phyloP scores from a whole-genome alignment of 306 rosid species.

The Cajanus cajan region DNA sequence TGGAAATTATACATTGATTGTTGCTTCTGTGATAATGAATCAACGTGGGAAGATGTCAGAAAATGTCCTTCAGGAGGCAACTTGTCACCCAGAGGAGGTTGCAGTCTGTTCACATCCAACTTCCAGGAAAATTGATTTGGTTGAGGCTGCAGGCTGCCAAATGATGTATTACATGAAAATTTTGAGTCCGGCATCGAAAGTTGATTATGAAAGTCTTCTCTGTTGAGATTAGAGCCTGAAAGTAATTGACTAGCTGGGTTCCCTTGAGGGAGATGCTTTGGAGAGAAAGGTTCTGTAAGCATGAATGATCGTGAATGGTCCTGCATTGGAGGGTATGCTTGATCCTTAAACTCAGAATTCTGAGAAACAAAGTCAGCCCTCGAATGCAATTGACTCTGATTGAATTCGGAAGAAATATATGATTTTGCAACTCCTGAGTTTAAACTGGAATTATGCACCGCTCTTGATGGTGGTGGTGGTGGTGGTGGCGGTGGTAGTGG shows the following conservation, averaged over 20 bases:
- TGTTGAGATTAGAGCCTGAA: constrained; percentile 34
- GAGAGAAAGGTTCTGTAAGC: constrained; percentile 47
- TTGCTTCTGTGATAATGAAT: constrained; percentile 53
- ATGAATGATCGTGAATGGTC: constrained; percentile 45
- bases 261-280: constrained; percentile 37
- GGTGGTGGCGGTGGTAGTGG: constrained; percentile 49
- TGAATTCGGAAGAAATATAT: constrained; percentile 54
- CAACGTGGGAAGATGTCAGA: constrained; percentile 50
- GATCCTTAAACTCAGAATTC: constrained; percentile 49
- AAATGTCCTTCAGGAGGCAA: constrained; percentile 50
- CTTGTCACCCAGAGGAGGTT: constrained; percentile 41
- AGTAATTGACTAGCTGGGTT: constrained; percentile 44
- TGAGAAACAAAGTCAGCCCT: constrained; percentile 52
- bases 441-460: constrained; percentile 37
- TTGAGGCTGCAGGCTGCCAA: constrained; percentile 47
- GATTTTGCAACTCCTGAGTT: constrained; percentile 41
- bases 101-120: constrained; percentile 40
- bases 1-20: constrained; percentile 48
- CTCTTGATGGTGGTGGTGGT: constrained; percentile 29
- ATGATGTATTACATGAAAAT: constrained; percentile 47
- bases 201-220: constrained; percentile 48
- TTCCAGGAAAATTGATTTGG: constrained; percentile 54
- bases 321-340: constrained; percentile 45
- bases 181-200: constrained; percentile 42
- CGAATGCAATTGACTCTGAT: constrained; percentile 49